Evolutionary conservation across 2,329 filamentous ascomycete species (phyloP).

Genomic region (Bertia moriformis): DNA sequence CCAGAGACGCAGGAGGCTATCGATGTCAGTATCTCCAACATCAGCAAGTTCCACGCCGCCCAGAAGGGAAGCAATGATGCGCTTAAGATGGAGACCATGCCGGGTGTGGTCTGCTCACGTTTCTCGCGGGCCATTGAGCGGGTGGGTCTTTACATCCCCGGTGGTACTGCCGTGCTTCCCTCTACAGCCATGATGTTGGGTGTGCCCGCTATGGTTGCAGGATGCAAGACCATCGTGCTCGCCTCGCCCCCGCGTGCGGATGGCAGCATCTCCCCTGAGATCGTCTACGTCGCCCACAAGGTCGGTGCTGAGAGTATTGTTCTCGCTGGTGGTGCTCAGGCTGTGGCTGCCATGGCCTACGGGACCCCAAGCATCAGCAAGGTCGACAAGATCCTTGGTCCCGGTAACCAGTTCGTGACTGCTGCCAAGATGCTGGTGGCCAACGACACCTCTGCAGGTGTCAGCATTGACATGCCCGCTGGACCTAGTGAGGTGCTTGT

Average conservation of each 20-base stretch:
- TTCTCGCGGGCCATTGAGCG: slow-evolving; percentile 86
- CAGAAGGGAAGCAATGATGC: slow-evolving; percentile 67
- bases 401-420: slow-evolving; percentile 96
- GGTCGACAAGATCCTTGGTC: slow-evolving; percentile 96
- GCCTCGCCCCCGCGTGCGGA: slow-evolving; percentile 82
- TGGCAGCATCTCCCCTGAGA: slow-evolving; percentile 84
- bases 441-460: slow-evolving; percentile 90
- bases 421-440: slow-evolving; percentile 96
- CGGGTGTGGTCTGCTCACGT: slow-evolving; percentile 83
- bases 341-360: slow-evolving; percentile 91
- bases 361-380: slow-evolving; percentile 88
- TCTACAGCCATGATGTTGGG: slow-evolving; percentile 96
- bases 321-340: slow-evolving; percentile 86
- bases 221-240: slow-evolving; percentile 86
- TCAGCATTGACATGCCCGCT: slow-evolving; percentile 96
- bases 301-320: slow-evolving; percentile 92
- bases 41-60: slow-evolving; percentile 80
- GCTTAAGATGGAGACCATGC: slow-evolving; percentile 89
- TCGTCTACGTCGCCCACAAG: slow-evolving; percentile 95
- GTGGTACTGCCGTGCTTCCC: slow-evolving; percentile 90
- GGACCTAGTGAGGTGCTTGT: slow-evolving; percentile 96
- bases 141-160: slow-evolving; percentile 91
- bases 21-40: slow-evolving; percentile 86
- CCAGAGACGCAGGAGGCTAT: slow-evolving; percentile 83
- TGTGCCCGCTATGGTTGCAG: slow-evolving; percentile 92